Base-by-base conservation (phyloP, 116 monocot species). In the Phalaenopsis hybrid region DNA sequence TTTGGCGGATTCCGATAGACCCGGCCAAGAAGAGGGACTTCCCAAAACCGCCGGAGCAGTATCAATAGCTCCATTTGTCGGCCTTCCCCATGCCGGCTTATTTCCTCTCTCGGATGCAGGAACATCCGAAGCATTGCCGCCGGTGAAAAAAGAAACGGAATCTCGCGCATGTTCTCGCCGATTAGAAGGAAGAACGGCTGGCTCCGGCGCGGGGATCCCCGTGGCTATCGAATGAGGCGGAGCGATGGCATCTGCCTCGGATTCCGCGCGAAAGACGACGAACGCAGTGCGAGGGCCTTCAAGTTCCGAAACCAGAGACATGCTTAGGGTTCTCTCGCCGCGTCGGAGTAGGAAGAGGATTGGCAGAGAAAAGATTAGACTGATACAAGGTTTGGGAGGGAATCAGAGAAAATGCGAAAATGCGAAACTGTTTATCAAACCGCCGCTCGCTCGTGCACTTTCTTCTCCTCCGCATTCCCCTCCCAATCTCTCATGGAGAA, bases 21-120 rank as follows among this genome's bases (percentile, higher is more conserved):
- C 80, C 49, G 81, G 81, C 73, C 81, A 55, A 17, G 33, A 37
- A 8, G 51, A 28, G 23, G 72, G 21, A 5, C 81, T 51, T 49
- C 68, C 72, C 46, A 73, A 48, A 25, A 46, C 61, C 23, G n/a
- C 48, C 10, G 37, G 13, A 11, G 17, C 65, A n/a, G 43, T 21
- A 37, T 43, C 44, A 37, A 8, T 68, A 28, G 23, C 68, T 18
- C 44, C 61, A 63, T 79, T 79, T 3, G 59, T 8, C 13, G 43
- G 3, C 59, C 59, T 57, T 43, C 79, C 57, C 79, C 79, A 79
- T 28, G 12, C 61, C 7, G 68, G 8, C 44, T 69, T 80, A 43
- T 80, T 80, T 21, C 46, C 45, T 2, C 20, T 20, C n/a, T 45
- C 45, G 10, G 15, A 75, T 0, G 45, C 17, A 12, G 44, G 8